A percentile compares a stretch with the other conserved stretches of the same genome.
Conservation (phyloP, 805 yeast genomes). For the Hanseniaspora hatyaiensis region DNA sequence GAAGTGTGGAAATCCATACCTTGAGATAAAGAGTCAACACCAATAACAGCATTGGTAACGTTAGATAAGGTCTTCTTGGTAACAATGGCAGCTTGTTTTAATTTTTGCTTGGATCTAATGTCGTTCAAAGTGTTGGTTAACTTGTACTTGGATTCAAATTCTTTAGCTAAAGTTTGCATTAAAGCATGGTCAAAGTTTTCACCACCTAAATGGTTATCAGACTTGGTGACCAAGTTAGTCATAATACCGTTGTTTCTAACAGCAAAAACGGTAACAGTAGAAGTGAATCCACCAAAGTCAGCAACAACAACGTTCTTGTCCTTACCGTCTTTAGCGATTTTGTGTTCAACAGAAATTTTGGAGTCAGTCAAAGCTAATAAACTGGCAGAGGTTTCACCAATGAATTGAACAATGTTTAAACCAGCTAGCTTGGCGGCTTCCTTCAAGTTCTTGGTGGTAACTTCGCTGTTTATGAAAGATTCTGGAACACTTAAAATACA, state of each 20-base stretch:
- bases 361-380: conserved; percentile 58
- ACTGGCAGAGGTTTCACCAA: conserved; percentile 88
- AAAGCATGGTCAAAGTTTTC: conserved; percentile 69
- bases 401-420: conserved; percentile 68
- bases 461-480: conserved; percentile 48
- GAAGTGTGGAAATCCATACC: conserved; percentile 89
- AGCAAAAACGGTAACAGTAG: conserved; percentile 89
- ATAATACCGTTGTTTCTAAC: conserved; percentile 79
- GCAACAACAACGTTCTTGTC: conserved; percentile 55
- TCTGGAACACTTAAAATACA: conserved; percentile 87
- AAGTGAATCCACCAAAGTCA: conserved; percentile 91
- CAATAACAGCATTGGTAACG: conserved; percentile 76
- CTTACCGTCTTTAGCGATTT: conserved; percentile 16
- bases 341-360: conserved; percentile 34
- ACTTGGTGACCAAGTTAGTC: conserved; percentile 77
- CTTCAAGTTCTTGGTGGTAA: conserved; percentile 54
- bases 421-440: conserved; percentile 60
- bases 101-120: conserved; percentile 79
- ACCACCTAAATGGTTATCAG: conserved; percentile 78
- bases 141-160: conserved; percentile 79
- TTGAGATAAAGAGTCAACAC: conserved; percentile 87
- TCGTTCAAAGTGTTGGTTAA: conserved; percentile 61
- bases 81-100: conserved; percentile 66
- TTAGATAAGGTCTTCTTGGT: conserved; percentile 88
- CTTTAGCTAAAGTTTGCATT: conserved; percentile 77